Evolutionary conservation across 352 stramenopile species (phyloP).

Genomic region (Phytophthora ohioensis): DNA sequence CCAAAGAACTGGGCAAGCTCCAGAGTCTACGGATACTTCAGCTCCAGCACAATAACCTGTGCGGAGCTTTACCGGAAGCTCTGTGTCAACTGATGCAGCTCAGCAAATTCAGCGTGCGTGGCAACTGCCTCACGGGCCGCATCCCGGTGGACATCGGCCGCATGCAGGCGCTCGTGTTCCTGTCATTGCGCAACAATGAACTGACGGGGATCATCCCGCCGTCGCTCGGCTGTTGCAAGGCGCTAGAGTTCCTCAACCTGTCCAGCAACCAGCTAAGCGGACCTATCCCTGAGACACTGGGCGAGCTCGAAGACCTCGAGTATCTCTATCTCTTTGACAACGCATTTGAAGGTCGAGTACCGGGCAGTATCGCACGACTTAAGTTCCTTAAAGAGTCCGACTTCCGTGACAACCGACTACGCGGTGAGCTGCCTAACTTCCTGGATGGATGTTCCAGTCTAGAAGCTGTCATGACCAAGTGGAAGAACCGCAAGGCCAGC

Average conservation of each 20-base stretch:
- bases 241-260: constrained; percentile 87
- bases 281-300: constrained; percentile 70
- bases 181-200: constrained; percentile 89
- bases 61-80: constrained; percentile 55
- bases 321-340: constrained; percentile 92
- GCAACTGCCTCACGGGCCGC: constrained; percentile 76
- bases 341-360: constrained; percentile 69
- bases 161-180: constrained; percentile 77
- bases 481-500: constrained; percentile 84
- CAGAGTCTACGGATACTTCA: constrained; percentile 75
- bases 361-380: constrained; percentile 68
- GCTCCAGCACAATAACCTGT: constrained; percentile 87
- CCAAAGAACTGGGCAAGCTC: constrained; percentile 60
- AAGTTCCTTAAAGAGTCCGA: constrained; percentile 86
- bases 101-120: constrained; percentile 74
- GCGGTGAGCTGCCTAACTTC: constrained; percentile 83
- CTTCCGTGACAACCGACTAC: constrained; percentile 82
- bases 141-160: constrained; percentile 73
- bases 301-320: constrained; percentile 80
- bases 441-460: constrained; percentile 82
- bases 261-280: constrained; percentile 85
- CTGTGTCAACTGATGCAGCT: constrained; percentile 71
- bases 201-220: constrained; percentile 71
- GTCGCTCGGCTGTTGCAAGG: constrained; percentile 75
- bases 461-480: constrained; percentile 85